Evolutionary conservation across 495 filamentous ascomycete species (phyloP), one percentile per base, ranked within the genome.

Genomic region (Penicillium bovifimosum): DNA sequence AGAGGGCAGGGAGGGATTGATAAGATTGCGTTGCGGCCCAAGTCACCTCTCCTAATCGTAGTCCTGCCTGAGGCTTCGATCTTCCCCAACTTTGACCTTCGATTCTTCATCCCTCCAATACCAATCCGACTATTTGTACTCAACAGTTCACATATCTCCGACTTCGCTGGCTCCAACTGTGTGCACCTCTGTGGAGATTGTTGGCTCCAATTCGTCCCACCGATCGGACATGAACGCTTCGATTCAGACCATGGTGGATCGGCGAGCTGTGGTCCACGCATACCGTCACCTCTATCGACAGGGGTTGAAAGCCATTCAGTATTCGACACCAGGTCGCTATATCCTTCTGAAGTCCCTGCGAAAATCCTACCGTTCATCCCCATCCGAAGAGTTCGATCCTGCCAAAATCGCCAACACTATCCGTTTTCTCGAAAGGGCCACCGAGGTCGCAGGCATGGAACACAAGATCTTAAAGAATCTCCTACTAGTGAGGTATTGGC

Each of bases 241-340:
- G 26, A 33, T 52, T 11, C 50, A 57, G 43, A 33, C 50, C 40
- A 41, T 56, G 18, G 54, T 60, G 46, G 54, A 58, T 39, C 51
- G 49, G 27, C 56, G 53, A 41, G 69, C 82, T 11, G 64, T 96
- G 41, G 58, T 89, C 36, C 75, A 82, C 61, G 84, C 90, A 36
- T 98, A 98, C 71, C 85, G 93, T 48, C 74, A 81, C 32, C 76
- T 98, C 34, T 87, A 86, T 58, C 84, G 86, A 38, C 79, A 80
- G 11, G 78, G 80, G 11, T 78, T 97, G 11, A 86, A 82, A 36
- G 91, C 88, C 2, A 78, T 96, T 28, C 86, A 88, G 50, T 93
- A 87, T 72, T 82, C 91, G 0, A 80, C 80, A 40, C 93, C 95
- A 1, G 76, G 84, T 20, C 86, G 89, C 47, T 84, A 80, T 71